Evolutionary conservation across 805 yeast species (phyloP).

Genomic region (Jamesozyma piceae): DNA sequence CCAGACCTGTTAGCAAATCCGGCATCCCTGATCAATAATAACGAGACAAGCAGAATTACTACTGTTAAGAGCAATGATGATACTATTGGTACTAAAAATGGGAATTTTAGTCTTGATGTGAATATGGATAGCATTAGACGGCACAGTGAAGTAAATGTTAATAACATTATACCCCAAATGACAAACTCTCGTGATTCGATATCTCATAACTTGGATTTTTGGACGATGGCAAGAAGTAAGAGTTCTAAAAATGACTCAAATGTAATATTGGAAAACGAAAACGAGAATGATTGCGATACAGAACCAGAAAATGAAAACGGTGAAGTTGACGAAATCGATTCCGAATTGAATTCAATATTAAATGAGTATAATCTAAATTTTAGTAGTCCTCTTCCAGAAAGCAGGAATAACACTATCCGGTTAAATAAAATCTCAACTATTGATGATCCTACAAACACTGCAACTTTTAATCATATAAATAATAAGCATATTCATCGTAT

Average conservation of each 20-base stretch:
- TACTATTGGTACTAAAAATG: too few relatives aligned
- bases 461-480: background rate
- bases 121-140: slow-evolving; percentile 10
- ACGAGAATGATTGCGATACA: background rate
- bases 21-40: background rate
- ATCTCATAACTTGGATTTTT: slow-evolving; percentile 22
- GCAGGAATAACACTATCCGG: background rate
- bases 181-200: slow-evolving; percentile 22
- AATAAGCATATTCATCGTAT: background rate
- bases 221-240: slow-evolving; percentile 11
- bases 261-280: background rate
- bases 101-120: background rate
- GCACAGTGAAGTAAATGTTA: slow-evolving; percentile 15
- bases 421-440: background rate
- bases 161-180: slow-evolving; percentile 1
- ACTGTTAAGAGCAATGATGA: slow-evolving; percentile 4
- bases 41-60: background rate
- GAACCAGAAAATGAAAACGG: background rate
- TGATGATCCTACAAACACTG: background rate
- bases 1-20: background rate
- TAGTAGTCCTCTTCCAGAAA: slow-evolving; percentile 1
- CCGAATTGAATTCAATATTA: slow-evolving; percentile 18
- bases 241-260: background rate
- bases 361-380: slow-evolving; percentile 21
- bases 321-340: slow-evolving; percentile 6